These are phyloP conservation scores for Leccinum fuscescens DNA, from an alignment of 1,284 basidiomycete species.

Conservation along the genomic window DNA sequence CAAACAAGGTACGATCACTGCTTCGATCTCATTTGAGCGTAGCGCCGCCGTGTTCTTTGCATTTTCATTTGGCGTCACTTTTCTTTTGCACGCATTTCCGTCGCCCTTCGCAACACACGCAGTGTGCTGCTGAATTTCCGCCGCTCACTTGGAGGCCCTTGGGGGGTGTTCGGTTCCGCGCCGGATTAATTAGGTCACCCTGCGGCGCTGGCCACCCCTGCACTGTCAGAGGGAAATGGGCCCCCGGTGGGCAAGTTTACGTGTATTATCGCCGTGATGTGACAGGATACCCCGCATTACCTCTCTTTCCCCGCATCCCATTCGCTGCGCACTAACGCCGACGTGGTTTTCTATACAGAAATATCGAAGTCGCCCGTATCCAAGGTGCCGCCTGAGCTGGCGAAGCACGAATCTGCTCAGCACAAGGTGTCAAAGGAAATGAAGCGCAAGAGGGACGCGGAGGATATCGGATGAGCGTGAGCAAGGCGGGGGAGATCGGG, in stretches of 20 bases:
- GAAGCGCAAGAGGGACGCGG: slow-evolving; percentile 84
- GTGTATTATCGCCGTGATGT: slow-evolving; percentile 9
- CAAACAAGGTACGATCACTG: slow-evolving; percentile 68
- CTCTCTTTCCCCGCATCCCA: slow-evolving; percentile 20
- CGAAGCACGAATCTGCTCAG: slow-evolving; percentile 87
- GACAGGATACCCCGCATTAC: slow-evolving; percentile 13
- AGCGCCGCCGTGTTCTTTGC: background rate
- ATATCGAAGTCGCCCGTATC: slow-evolving; percentile 91
- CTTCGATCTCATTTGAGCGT: background rate
- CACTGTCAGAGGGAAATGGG: background rate
- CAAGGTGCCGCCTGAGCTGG: slow-evolving; percentile 85
- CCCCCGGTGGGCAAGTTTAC: background rate
- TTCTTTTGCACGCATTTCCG: background rate
- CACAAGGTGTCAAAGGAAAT: slow-evolving; percentile 87
- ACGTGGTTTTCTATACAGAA: slow-evolving; percentile 46
- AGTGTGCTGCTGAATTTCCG: slow-evolving; percentile 11
- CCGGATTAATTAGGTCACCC: background rate
- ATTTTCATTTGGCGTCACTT: background rate
- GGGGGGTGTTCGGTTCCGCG: slow-evolving; percentile 1
- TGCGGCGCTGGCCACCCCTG: background rate
- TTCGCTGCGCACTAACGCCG: slow-evolving; percentile 17
- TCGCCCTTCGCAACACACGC: background rate
- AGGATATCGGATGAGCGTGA: slow-evolving; percentile 55
- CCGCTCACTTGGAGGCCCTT: background rate
- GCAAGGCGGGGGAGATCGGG: background rate